Evolutionary conservation across 2,329 filamentous ascomycete genomes (phyloP).

Genomic region (Fusarium longipes): DNA sequence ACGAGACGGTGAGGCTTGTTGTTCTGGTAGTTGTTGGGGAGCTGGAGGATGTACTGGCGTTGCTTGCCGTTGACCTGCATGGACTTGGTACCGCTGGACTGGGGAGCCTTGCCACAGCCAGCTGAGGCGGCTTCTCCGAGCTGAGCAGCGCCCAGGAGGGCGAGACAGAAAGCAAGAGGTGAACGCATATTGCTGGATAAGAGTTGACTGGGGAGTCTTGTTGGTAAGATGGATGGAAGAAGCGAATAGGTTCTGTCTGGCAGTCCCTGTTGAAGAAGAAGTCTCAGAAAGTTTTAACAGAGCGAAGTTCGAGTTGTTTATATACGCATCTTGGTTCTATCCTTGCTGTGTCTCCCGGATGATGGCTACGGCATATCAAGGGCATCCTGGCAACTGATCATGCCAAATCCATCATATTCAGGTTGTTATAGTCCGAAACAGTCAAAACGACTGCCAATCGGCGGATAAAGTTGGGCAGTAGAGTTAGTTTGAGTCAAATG

Average conservation of each 20-base stretch:
- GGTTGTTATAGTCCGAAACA: conserved; percentile 5
- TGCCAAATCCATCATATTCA: neutral
- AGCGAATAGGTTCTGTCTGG: conserved; percentile 21
- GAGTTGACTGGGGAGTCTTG: neutral
- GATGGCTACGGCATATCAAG: neutral
- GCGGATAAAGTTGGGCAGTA: neutral
- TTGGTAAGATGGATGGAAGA: neutral
- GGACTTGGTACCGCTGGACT: conserved; percentile 48
- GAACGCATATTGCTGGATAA: conserved; percentile 4
- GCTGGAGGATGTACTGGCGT: conserved; percentile 54
- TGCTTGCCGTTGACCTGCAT: conserved; percentile 48
- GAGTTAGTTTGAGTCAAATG: conserved; percentile 8
- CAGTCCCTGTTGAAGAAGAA: conserved; percentile 20
- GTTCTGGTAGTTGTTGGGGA: conserved; percentile 49
- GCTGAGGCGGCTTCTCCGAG: conserved; percentile 45
- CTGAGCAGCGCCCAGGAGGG: conserved; percentile 23
- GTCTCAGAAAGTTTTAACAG: neutral
- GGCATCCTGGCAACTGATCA: neutral
- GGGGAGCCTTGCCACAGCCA: conserved; percentile 51
- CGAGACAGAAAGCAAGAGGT: conserved; percentile 18
- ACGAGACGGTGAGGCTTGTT: conserved; percentile 47
- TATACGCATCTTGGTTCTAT: neutral
- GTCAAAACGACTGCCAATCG: neutral
- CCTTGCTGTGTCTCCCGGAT: neutral
- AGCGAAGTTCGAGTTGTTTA: neutral